Base-by-base conservation (phyloP, 176 grass and related monocot genomes). In the Dendrocalamus sinicus region DNA sequence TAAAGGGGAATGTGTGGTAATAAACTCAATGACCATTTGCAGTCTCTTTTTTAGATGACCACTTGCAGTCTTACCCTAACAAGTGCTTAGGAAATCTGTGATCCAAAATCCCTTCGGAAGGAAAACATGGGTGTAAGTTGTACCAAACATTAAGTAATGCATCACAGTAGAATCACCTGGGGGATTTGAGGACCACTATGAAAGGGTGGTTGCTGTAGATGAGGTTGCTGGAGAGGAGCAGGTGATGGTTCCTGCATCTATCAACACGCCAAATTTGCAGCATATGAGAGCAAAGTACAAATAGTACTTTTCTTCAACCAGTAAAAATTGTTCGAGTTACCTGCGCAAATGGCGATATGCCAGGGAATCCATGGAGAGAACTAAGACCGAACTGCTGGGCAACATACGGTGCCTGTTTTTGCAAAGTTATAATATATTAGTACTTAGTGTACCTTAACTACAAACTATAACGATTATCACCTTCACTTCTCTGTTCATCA, bases 301-400 rank as follows among this genome's bases (percentile, higher is more conserved):
- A 67, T 13, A 41, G 14, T 19, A 90, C 66, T 28, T 71, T 65
- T 68, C 14, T 81, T 76, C 24, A 83, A 78, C 32, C 73, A 70
- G 62, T 65, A 9, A 35, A 32, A 28, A 57, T 1, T 50, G 39
- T 80, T 70, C 58, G 63, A 79, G 64, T 80, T 92, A 97, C 92
- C 95, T 97, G 95, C 84, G 41, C 91, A 91, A 97, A 94, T 52
- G 93, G 91, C 9, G 92, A 61, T 63, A 97, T 93, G 77, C 86
- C 91, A 44, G 91, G 82, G 58, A 93, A 94, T 84, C 92, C 95
- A 76, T 97, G 95, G 37, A 97, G 71, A 70, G 92, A 79, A 64
- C 87, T 75, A 84, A 97, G 92, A 15, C 86, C 84, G n/a, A 91
- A 94, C 79, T 97, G 95, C 81, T 95, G 93, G 59, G 85, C 23